These are phyloP conservation scores for Dactylellina cionopaga DNA, from an alignment of 2,329 filamentous ascomycete genomes.

Conservation along the genomic window DNA sequence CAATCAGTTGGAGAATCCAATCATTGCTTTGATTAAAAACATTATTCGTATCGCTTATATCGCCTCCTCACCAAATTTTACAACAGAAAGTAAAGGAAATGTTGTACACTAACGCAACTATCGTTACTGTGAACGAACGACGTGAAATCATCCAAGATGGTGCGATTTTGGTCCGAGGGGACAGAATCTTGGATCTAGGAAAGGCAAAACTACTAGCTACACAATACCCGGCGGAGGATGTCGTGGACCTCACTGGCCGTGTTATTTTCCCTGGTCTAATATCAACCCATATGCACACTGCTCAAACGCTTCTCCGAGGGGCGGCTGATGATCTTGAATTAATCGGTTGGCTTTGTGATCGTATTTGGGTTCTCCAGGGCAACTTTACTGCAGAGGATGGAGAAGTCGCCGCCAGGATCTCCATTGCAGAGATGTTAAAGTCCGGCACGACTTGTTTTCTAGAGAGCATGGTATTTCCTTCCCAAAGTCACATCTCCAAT, in stretches of 20 bases:
- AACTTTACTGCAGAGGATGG: slow-evolving; percentile 64
- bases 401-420: slow-evolving; percentile 64
- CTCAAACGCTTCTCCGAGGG: slow-evolving; percentile 65
- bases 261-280: slow-evolving; percentile 66
- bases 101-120: slow-evolving; percentile 65
- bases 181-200: slow-evolving; percentile 63
- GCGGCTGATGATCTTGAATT: slow-evolving; percentile 65
- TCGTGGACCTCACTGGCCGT: slow-evolving; percentile 60
- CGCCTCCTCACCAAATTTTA: neutral
- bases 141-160: slow-evolving; percentile 65
- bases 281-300: slow-evolving; percentile 66
- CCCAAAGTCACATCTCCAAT: slow-evolving; percentile 17
- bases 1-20: no score
- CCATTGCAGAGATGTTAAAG: slow-evolving; percentile 66
- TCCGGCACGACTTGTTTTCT: slow-evolving; percentile 66
- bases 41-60: no score
- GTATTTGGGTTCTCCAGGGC: slow-evolving; percentile 65
- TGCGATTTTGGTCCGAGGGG: slow-evolving; percentile 61
- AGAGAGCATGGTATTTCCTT: slow-evolving; percentile 64
- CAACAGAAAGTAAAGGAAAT: slow-evolving; percentile 55
- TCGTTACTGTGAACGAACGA: slow-evolving; percentile 65
- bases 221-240: slow-evolving; percentile 58
- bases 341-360: slow-evolving; percentile 66
- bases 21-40: no score
- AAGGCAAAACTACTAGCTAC: slow-evolving; percentile 60